Base-by-base conservation (phyloP, 2,329 filamentous ascomycete species). In the Trichophaea hybrida region DNA sequence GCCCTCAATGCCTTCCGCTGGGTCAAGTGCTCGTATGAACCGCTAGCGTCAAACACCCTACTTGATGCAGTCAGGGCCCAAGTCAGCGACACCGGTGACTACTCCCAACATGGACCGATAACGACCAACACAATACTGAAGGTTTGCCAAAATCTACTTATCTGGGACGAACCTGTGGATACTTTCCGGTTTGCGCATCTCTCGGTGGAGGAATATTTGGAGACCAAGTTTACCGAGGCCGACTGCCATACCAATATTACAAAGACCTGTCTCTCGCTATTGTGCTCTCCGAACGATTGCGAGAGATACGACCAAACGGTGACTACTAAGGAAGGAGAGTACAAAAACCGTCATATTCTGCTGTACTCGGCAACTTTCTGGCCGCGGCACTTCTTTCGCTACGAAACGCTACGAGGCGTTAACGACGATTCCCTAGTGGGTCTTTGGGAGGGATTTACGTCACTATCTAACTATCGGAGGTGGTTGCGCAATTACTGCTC, bases 1-100 rank as follows among this genome's bases (percentile, higher is more conserved):
- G 62, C 62, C 4, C 17, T 56, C 6, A 32, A 6, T 2, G 40
- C 62, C 13, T 50, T 62, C 17, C 59, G 52, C 37, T 62, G 60
- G 60, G 40, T 64, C n/a, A 46, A 63, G 58, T 64, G 57, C 34
- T 52, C 60, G 8, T 12, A 34, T 17, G 46, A 33, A 12, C 61
- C 57, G 10, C 24, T 62, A 10, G 12, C 12, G 4, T 17, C 10
- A 10, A 32, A 53, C 7, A 53, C 50, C 50, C 34, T 53, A 31
- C 24, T 53, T 24, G 50, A 53, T 31, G 50, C 50, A n/a, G 34
- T 53, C 50, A 53, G 7, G 13, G 24, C 13, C 12, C 10, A 53
- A 24, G 15, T 53, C 13, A 17, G 13, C 50, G 8, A 17, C 13
- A 1, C 7, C 7, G 50, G 33, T n/a, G 50, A 35, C 13, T 33